Conservation (phyloP, 2,329 filamentous ascomycete genomes). For the Talaromyces piceae region DNA sequence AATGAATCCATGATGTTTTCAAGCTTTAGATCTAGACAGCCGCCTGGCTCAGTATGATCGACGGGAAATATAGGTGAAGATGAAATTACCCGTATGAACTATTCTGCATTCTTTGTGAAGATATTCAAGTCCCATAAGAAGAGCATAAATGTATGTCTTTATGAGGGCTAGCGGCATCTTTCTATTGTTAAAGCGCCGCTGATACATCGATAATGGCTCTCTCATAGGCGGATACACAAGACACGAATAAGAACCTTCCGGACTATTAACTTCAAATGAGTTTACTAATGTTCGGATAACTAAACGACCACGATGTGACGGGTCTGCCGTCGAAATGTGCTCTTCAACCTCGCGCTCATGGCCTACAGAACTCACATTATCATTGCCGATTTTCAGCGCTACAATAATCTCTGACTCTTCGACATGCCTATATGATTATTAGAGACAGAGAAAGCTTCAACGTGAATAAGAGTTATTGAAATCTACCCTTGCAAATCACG, state of each 20-base stretch:
- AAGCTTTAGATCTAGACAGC: constrained; percentile 35
- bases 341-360: constrained; percentile 34
- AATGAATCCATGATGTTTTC: constrained; percentile 43
- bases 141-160: constrained; percentile 27
- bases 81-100: constrained; percentile 40
- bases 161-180: constrained; percentile 22
- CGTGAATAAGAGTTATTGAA: constrained; percentile 14
- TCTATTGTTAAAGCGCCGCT: constrained; percentile 29
- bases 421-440: constrained; percentile 18
- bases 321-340: constrained; percentile 23
- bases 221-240: constrained; percentile 37
- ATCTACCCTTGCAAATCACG: constrained; percentile 20
- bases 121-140: constrained; percentile 41
- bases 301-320: constrained; percentile 22
- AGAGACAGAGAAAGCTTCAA: constrained; percentile 17
- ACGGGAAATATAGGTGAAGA: constrained; percentile 20
- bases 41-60: constrained; percentile 1
- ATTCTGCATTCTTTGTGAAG: constrained; percentile 41
- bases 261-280: constrained; percentile 7
- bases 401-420: constrained; percentile 21
- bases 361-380: constrained; percentile 12
- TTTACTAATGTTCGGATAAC: constrained; percentile 15
- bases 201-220: constrained; percentile 35
- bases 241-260: constrained; percentile 20
- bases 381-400: constrained; percentile 23